phyloP scores from a whole-genome alignment of 2,329 filamentous ascomycete species.

The Apiospora malaysiana region DNA sequence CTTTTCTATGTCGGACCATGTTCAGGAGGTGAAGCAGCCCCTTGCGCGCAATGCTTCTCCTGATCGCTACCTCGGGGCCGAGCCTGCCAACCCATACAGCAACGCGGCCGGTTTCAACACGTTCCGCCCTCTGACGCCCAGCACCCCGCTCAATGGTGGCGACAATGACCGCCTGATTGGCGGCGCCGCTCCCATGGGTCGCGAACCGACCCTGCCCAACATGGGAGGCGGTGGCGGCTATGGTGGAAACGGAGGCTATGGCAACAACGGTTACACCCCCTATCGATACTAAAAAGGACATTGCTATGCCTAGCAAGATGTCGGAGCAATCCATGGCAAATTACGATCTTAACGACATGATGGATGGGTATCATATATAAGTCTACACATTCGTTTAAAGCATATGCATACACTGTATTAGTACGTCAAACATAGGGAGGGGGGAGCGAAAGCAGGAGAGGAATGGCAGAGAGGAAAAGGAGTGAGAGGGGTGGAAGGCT shows the following conservation, averaged over 20 bases:
- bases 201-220: conserved; percentile 44
- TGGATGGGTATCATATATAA: conserved; percentile 13
- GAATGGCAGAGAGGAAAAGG: background rate
- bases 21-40: conserved; percentile 41
- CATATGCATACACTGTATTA: conserved; percentile 2
- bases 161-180: conserved; percentile 46
- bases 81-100: conserved; percentile 35
- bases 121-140: conserved; percentile 46
- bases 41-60: conserved; percentile 38
- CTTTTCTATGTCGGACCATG: conserved; percentile 50
- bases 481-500: background rate
- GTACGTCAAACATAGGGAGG: background rate
- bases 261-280: conserved; percentile 19
- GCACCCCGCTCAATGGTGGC: conserved; percentile 35
- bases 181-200: conserved; percentile 47
- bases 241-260: conserved; percentile 10
- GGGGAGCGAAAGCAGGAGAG: background rate
- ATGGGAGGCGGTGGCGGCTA: conserved; percentile 33
- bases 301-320: background rate
- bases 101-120: conserved; percentile 21
- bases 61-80: conserved; percentile 39
- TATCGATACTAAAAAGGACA: background rate
- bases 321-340: background rate
- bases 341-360: conserved; percentile 17
- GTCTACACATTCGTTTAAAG: conserved; percentile 4